Conservation (phyloP, 139 green algal species). For the Raphidocelis subcapitata region DNA sequence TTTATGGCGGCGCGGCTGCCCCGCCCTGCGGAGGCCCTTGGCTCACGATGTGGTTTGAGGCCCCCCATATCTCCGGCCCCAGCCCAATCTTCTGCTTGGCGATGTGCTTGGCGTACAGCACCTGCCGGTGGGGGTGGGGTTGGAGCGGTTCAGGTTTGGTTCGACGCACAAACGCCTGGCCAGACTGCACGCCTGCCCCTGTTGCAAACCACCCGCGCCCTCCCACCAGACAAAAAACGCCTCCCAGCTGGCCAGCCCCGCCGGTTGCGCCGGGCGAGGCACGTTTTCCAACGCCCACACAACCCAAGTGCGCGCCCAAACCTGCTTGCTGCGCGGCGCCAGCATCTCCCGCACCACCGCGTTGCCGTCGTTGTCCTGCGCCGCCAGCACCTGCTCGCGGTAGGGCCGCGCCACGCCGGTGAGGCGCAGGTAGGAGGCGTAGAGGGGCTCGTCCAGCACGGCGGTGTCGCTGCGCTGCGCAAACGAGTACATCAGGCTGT, state of each 20-base stretch:
- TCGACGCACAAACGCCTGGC: background rate
- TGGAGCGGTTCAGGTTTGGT: background rate
- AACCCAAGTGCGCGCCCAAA: too few species aligned
- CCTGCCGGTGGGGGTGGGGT: slow-evolving; percentile 1
- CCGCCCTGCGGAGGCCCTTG: too few species aligned
- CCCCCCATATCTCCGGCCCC: slow-evolving; percentile 40
- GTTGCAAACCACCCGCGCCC: background rate
- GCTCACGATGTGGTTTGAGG: slow-evolving; percentile 52
- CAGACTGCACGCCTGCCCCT: too few species aligned
- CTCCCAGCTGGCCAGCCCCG: background rate
- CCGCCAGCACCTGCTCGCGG: slow-evolving; percentile 29
- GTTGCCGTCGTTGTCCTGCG: slow-evolving; percentile 40
- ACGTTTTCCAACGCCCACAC: too few species aligned
- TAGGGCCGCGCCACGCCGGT: slow-evolving; percentile 31
- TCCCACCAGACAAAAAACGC: background rate
- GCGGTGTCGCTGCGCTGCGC: slow-evolving; percentile 33
- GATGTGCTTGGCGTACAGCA: slow-evolving; percentile 77
- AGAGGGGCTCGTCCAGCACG: slow-evolving; percentile 66
- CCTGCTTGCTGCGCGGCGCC: slow-evolving; percentile 20
- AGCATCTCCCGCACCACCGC: slow-evolving; percentile 40
- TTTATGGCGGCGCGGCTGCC: too few species aligned
- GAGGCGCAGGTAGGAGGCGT: slow-evolving; percentile 51
- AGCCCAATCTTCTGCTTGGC: slow-evolving; percentile 69
- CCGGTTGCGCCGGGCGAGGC: too few species aligned
- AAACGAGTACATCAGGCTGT: slow-evolving; percentile 34